These are phyloP conservation scores for Plantago rigida DNA, from an alignment of 305 asterid species.

Conservation along the genomic window DNA sequence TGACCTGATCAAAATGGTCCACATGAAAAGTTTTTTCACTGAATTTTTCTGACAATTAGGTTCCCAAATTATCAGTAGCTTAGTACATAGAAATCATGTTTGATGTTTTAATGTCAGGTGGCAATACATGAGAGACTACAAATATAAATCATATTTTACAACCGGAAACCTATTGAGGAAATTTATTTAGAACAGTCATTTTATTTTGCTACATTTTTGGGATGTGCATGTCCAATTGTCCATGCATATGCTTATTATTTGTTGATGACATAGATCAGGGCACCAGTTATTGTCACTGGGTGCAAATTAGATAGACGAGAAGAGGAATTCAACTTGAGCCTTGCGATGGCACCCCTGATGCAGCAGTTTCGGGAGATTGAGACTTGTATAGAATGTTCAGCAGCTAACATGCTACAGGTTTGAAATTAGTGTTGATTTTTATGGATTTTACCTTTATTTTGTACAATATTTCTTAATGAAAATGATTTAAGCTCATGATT, in stretches of 20 bases:
- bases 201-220: background rate
- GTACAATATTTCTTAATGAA: constrained; percentile 1
- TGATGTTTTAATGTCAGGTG: no score
- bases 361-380: constrained; percentile 90
- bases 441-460: constrained; percentile 5
- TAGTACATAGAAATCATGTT: no score
- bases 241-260: background rate
- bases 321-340: constrained; percentile 57
- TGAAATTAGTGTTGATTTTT: constrained; percentile 22
- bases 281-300: constrained; percentile 83
- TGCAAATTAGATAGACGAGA: constrained; percentile 85
- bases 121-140: no score
- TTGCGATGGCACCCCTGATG: constrained; percentile 81
- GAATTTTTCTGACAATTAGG: no score
- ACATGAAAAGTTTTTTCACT: no score
- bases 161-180: no score
- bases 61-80: no score
- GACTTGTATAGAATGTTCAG: constrained; percentile 92
- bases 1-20: no score
- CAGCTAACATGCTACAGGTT: constrained; percentile 84
- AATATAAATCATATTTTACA: no score
- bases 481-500: constrained; percentile 19
- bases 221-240: no score
- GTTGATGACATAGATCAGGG: constrained; percentile 48
- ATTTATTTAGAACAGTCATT: background rate